These are phyloP conservation scores for Gyromitra esculenta DNA, from an alignment of 2,329 filamentous ascomycete genomes.

Conservation along the genomic window DNA sequence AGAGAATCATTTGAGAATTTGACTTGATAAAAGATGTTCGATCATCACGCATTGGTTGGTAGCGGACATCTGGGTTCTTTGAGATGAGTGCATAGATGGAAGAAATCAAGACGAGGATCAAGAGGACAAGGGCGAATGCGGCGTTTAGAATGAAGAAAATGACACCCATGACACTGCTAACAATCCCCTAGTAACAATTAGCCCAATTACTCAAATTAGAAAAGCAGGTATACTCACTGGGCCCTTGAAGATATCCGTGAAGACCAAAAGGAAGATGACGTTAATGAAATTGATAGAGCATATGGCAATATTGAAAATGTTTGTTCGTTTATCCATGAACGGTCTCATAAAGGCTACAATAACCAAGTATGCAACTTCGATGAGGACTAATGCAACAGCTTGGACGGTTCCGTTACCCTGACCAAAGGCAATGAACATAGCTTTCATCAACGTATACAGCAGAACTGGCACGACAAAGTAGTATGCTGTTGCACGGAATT, in stretches of 20 bases:
- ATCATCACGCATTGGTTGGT: conserved; percentile 96
- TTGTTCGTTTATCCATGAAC: conserved; percentile 99
- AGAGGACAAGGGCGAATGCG: conserved; percentile 79
- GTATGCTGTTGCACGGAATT: conserved; percentile 94
- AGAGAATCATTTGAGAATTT: conserved; percentile 77
- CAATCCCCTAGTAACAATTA: conserved; percentile 68
- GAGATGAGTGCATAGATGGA: conserved; percentile 83
- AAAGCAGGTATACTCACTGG: conserved; percentile 66
- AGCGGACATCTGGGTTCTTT: conserved; percentile 93
- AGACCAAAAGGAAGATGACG: conserved; percentile 86
- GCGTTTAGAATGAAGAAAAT: conserved; percentile 90
- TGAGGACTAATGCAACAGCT: conserved; percentile 81
- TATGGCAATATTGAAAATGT: conserved; percentile 94
- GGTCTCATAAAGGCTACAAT: conserved; percentile 81
- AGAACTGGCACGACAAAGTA: conserved; percentile 89
- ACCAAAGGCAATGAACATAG: conserved; percentile 84
- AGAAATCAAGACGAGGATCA: conserved; percentile 82
- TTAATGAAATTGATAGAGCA: conserved; percentile 90
- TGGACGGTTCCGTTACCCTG: conserved; percentile 77
- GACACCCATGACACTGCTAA: conserved; percentile 87
- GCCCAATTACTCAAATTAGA: conserved; percentile 27
- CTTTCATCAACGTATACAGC: conserved; percentile 82
- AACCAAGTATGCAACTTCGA: conserved; percentile 82
- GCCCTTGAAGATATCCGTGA: conserved; percentile 85
- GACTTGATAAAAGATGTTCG: conserved; percentile 98